Evolutionary conservation across 768 basidiomycete genomes (phyloP).

Genomic region (Suillus weaverae): DNA sequence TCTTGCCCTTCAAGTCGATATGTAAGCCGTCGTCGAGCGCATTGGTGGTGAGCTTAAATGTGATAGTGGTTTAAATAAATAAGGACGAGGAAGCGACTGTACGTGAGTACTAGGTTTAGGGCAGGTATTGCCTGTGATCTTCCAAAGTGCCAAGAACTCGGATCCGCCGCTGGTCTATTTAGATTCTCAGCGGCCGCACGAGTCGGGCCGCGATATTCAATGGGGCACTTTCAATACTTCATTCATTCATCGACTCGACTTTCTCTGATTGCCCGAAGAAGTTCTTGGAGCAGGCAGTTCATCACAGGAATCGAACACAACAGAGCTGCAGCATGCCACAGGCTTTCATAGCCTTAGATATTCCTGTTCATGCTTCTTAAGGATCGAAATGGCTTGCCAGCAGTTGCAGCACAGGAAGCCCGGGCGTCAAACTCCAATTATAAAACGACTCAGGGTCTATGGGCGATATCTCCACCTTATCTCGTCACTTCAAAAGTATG

Average conservation of each 20-base stretch:
- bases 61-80: too few species aligned
- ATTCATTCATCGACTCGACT: not conserved
- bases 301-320: not conserved
- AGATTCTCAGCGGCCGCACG: not conserved
- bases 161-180: too few species aligned
- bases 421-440: slow-evolving; percentile 5
- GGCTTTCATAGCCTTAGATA: not conserved
- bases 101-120: too few species aligned
- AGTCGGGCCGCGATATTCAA: not conserved
- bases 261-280: not conserved
- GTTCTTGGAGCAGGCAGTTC: not conserved
- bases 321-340: not conserved
- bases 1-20: too few species aligned
- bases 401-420: not conserved
- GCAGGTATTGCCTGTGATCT: too few species aligned
- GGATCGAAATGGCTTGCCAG: not conserved
- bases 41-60: too few species aligned
- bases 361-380: not conserved
- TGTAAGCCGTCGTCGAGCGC: too few species aligned
- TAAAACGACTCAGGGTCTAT: not conserved
- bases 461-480: not conserved
- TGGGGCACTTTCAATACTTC: not conserved
- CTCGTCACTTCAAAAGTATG: slow-evolving; percentile 1
- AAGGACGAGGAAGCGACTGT: too few species aligned
- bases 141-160: too few species aligned